A percentile compares a stretch with the other conserved stretches of the same genome.
These are phyloP conservation scores for Silene noctiflora DNA, from an alignment of 179 eudicot genomes.

Conservation along the genomic window DNA sequence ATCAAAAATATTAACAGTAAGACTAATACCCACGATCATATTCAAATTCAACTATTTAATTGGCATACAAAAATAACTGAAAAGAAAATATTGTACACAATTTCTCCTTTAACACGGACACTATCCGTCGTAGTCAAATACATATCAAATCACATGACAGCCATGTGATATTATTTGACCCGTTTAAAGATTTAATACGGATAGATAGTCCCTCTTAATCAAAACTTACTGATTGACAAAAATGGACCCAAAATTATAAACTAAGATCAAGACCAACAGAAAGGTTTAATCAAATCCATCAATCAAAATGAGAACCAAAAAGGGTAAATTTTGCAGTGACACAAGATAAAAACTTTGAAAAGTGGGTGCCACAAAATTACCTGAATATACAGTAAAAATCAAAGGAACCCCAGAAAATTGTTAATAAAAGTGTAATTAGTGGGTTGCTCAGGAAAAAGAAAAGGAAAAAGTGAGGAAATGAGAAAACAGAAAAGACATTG, in stretches of 20 bases:
- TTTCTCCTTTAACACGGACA: too few species aligned
- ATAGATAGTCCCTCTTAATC: too few species aligned
- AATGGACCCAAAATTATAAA: not conserved
- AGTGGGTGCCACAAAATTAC: slow-evolving; percentile 21
- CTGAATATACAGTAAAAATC: slow-evolving; percentile 15
- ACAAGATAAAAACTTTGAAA: slow-evolving; percentile 11
- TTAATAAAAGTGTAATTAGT: not conserved
- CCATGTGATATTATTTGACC: too few species aligned
- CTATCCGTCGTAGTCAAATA: too few species aligned
- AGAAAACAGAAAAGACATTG: slow-evolving; percentile 18
- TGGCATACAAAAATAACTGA: too few species aligned
- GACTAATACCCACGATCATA: not conserved
- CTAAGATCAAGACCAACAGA: not conserved
- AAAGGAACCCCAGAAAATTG: slow-evolving; percentile 8
- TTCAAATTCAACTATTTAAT: too few species aligned
- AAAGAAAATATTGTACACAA: too few species aligned
- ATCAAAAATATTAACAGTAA: too few species aligned
- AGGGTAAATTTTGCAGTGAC: not conserved
- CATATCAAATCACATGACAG: too few species aligned
- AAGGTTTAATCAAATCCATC: not conserved
- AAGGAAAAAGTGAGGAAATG: slow-evolving; percentile 19
- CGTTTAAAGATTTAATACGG: too few species aligned
- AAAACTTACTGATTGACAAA: not conserved
- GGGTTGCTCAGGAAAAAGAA: slow-evolving; percentile 18
- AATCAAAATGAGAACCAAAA: not conserved